phyloP scores from a whole-genome alignment of 345 rosid genomes.

The Eutrema yunnanense region DNA sequence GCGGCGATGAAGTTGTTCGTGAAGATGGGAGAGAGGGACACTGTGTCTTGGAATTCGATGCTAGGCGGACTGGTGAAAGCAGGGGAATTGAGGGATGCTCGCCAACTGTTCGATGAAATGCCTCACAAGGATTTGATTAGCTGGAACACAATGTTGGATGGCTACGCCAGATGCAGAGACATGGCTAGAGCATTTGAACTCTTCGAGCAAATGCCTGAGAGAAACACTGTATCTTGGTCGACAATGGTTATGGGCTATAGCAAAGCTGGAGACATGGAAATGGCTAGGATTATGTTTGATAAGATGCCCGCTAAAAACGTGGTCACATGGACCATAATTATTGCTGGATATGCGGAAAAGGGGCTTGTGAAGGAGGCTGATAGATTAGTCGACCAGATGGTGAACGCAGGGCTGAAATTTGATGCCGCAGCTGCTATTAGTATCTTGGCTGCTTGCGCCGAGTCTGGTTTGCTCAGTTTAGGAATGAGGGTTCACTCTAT shows the following conservation, averaged over 20 bases:
- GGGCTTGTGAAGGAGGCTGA: conserved; percentile 61
- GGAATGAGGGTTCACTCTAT: conserved; percentile 58
- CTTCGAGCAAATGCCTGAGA: conserved; percentile 65
- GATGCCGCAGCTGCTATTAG: conserved; percentile 66
- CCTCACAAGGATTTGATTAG: conserved; percentile 63
- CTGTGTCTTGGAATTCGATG: conserved; percentile 85
- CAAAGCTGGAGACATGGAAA: conserved; percentile 74
- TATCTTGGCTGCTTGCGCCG: conserved; percentile 76
- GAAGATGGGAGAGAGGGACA: conserved; percentile 51
- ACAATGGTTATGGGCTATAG: conserved; percentile 70
- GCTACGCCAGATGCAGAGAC: conserved; percentile 61
- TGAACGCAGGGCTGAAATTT: conserved; percentile 41
- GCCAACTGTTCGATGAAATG: conserved; percentile 69
- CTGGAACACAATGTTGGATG: conserved; percentile 87
- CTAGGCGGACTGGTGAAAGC: conserved; percentile 52
- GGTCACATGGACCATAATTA: conserved; percentile 82
- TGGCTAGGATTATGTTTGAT: conserved; percentile 78
- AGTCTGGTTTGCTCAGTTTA: conserved; percentile 69
- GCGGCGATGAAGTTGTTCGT: conserved; percentile 61
- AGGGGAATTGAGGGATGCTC: conserved; percentile 51
- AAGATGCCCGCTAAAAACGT: conserved; percentile 68
- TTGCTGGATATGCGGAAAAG: conserved; percentile 75
- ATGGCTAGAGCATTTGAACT: conserved; percentile 60
- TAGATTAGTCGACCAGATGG: conserved; percentile 52
- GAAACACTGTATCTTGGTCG: conserved; percentile 88